phyloP scores from a whole-genome alignment of 2,329 filamentous ascomycete species.

The Epichloe sp. region DNA sequence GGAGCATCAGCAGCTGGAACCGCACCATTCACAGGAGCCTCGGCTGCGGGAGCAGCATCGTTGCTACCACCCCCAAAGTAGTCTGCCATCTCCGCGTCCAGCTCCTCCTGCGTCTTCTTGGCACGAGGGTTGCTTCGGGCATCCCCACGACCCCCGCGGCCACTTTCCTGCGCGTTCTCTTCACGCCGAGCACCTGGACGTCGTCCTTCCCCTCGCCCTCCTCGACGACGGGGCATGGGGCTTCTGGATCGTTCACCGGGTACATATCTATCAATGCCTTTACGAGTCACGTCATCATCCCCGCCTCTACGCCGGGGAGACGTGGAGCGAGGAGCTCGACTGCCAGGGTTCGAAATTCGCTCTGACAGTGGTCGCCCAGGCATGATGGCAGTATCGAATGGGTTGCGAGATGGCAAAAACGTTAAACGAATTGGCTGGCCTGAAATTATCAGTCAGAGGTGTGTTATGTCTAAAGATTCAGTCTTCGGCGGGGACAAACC shows the following conservation, averaged over 20 bases:
- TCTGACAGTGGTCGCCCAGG: slow-evolving; percentile 46
- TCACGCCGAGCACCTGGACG: slow-evolving; percentile 38
- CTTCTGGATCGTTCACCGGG: slow-evolving; percentile 50
- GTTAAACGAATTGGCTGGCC: slow-evolving; percentile 70
- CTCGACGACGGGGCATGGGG: slow-evolving; percentile 40
- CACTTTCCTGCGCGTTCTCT: slow-evolving; percentile 19
- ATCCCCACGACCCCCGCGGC: slow-evolving; percentile 25
- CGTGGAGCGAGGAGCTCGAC: slow-evolving; percentile 51
- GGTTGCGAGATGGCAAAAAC: slow-evolving; percentile 46
- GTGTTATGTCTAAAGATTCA: background rate
- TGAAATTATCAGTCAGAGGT: slow-evolving; percentile 15
- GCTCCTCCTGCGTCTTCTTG: slow-evolving; percentile 79
- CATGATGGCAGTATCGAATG: slow-evolving; percentile 42
- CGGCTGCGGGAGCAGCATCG: slow-evolving; percentile 19
- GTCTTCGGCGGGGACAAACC: slow-evolving; percentile 27
- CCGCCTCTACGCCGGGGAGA: slow-evolving; percentile 35
- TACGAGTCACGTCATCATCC: slow-evolving; percentile 46
- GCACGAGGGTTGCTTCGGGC: slow-evolving; percentile 38
- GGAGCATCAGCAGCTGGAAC: slow-evolving; percentile 16
- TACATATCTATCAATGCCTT: slow-evolving; percentile 67
- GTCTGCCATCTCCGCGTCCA: slow-evolving; percentile 94
- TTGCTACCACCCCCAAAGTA: slow-evolving; percentile 53
- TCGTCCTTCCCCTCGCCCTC: slow-evolving; percentile 37
- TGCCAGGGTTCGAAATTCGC: slow-evolving; percentile 40
- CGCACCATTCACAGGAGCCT: slow-evolving; percentile 16